These are phyloP conservation scores for Phaeosphaeria sp. DNA, from an alignment of 2,329 filamentous ascomycete genomes.

Conservation along the genomic window DNA sequence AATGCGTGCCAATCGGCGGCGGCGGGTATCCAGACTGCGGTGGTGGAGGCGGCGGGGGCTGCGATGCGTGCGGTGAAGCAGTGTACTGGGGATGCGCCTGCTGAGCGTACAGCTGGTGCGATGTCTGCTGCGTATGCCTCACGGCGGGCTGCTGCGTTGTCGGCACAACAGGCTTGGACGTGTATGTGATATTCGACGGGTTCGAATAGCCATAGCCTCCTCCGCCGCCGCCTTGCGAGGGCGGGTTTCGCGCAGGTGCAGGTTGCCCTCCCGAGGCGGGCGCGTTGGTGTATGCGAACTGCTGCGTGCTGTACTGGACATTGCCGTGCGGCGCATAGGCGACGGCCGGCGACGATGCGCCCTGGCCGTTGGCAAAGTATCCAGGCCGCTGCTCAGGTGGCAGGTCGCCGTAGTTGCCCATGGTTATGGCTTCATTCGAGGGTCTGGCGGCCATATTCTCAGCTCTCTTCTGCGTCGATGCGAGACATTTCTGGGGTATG, in stretches of 20 bases:
- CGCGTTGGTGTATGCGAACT: constrained; percentile 40
- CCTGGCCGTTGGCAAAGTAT: constrained; percentile 38
- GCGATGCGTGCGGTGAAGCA: constrained; percentile 24
- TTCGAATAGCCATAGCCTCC: constrained; percentile 49
- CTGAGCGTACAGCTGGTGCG: constrained; percentile 23
- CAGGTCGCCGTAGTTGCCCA: constrained; percentile 54
- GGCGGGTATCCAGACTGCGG: constrained; percentile 36
- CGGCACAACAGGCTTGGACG: constrained; percentile 45
- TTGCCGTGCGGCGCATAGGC: constrained; percentile 31
- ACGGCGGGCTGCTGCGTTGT: constrained; percentile 30
- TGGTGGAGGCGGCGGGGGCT: constrained; percentile 21
- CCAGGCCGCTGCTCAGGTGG: constrained; percentile 54
- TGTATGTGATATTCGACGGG: constrained; percentile 53
- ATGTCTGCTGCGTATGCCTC: constrained; percentile 35
- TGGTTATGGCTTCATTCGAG: constrained; percentile 46
- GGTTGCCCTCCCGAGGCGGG: constrained; percentile 29
- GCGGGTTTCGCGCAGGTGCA: constrained; percentile 28
- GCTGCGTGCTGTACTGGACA: constrained; percentile 40
- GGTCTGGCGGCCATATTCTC: constrained; percentile 43
- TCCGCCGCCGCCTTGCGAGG: constrained; percentile 10
- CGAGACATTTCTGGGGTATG: background rate
- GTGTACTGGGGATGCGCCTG: constrained; percentile 24
- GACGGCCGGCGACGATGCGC: constrained; percentile 20
- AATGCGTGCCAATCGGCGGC: constrained; percentile 40
- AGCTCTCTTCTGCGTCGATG: constrained; percentile 22